phyloP scores from a whole-genome alignment of 352 stramenopile genomes.

The Thalassiosira livingstoniorum region DNA sequence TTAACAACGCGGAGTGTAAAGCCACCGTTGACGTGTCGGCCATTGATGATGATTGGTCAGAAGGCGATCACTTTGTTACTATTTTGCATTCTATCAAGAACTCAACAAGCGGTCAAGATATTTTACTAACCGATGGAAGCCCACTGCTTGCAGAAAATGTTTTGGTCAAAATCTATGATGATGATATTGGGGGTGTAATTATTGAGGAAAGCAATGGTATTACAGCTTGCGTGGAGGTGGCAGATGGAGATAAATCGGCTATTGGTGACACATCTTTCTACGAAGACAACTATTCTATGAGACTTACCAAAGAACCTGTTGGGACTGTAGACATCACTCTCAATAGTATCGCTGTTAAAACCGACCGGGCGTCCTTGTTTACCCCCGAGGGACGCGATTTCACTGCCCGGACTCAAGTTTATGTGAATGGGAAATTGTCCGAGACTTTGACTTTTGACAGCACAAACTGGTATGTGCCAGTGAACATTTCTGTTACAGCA shows the following conservation, averaged over 20 bases:
- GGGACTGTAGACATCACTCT: conserved; percentile 30
- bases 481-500: conserved; percentile 42
- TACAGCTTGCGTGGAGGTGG: conserved; percentile 49
- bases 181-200: conserved; percentile 49
- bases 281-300: conserved; percentile 42
- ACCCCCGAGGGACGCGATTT: conserved; percentile 30
- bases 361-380: conserved; percentile 24
- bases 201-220: conserved; percentile 49
- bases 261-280: conserved; percentile 37
- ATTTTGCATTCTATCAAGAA: conserved; percentile 43
- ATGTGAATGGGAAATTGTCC: conserved; percentile 30
- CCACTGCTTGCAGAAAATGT: conserved; percentile 49
- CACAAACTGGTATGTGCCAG: conserved; percentile 33
- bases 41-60: conserved; percentile 35
- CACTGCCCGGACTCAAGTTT: conserved; percentile 27
- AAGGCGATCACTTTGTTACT: conserved; percentile 60
- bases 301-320: conserved; percentile 39
- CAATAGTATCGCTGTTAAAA: conserved; percentile 30
- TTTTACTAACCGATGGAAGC: conserved; percentile 42
- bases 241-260: conserved; percentile 26
- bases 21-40: conserved; percentile 44
- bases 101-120: conserved; percentile 17
- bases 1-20: conserved; percentile 42
- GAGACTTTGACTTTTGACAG: conserved; percentile 30
- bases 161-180: conserved; percentile 56